Evolutionary conservation across 1,139 yeast species (phyloP), one percentile per base, ranked within the genome.

Genomic region (Taphrina wiesneri): DNA sequence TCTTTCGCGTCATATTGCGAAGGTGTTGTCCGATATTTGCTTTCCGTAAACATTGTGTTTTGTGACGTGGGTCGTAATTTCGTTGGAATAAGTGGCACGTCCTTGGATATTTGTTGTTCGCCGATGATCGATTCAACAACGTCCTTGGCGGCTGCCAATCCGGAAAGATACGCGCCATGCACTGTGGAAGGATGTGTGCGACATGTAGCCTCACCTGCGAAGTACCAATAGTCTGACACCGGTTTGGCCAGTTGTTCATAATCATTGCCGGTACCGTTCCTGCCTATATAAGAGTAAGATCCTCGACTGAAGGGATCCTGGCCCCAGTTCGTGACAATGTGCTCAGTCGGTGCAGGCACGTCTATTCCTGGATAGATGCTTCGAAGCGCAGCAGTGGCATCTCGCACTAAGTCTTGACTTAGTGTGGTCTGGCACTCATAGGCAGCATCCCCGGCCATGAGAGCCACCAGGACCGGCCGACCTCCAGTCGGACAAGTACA

Each of bases 171-270:
- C 0, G 82, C 82, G 0, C 82, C 82, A 66, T 79, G 82, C 3
- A 79, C 79, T 0, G 82, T 78, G 1, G 81, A 81, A 0, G 82
- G 82, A 63, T 77, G 75, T 13, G 75, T 70, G 7, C 81, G 72
- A 51, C 79, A 77, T 0, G 82, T 79, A 0, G 81, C 82, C 65
- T 79, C 82, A 41, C 82, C 82, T 0, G 82, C 82, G 69, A 79
- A 79, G 68, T 76, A 78, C 59, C 79, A 68, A 11, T 75, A 71
- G 39, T 76, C 73, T 41, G 73, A 75, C 23, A 78, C 75, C 11
- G 68, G 63, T 26, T 78, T 71, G 1, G 81, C 81, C 63, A 79
- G 71, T 17, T 75, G 68, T 52, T 79, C 81, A 66, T 77, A 80
- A 65, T 79, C 82, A 0, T 76, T 79, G 6, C 79, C 79, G 2